A percentile compares a stretch with the other conserved stretches of the same genome.
Evolutionary conservation across 345 rosid species (phyloP).

Genomic region (Eucalyptus regnans): DNA sequence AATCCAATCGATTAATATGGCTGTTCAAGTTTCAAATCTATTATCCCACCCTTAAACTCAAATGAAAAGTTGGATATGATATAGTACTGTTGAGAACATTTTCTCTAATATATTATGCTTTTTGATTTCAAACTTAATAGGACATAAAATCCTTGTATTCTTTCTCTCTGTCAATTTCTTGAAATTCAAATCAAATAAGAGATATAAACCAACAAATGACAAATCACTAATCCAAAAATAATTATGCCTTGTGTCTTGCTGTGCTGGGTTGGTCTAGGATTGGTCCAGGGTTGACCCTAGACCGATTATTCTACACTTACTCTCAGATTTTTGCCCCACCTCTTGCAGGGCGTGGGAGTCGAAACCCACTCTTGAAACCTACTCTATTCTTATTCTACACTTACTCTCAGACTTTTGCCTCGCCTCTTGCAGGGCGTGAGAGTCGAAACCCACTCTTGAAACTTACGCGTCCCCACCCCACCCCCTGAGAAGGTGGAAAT

Average conservation of each 20-base stretch:
- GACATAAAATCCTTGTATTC: neutral
- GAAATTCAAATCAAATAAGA: neutral
- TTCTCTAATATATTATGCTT: neutral
- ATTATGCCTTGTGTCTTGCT: neutral
- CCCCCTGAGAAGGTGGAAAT: too few species aligned
- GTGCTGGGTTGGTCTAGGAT: too few species aligned
- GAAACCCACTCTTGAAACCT: too few species aligned
- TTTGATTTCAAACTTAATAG: neutral
- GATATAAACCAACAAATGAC: neutral
- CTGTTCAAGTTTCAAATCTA: neutral
- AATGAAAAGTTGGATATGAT: neutral
- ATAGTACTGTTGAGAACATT: neutral
- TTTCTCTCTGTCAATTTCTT: neutral
- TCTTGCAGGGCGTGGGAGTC: too few species aligned
- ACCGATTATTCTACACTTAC: too few species aligned
- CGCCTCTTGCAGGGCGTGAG: too few species aligned
- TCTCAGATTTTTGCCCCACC: too few species aligned
- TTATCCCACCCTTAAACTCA: neutral
- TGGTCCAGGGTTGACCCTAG: too few species aligned
- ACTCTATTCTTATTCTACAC: too few species aligned
- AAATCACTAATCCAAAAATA: neutral
- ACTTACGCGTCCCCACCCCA: too few species aligned
- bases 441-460: too few species aligned
- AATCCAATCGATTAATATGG: neutral
- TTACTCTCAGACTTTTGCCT: too few species aligned